Evolutionary conservation across 768 basidiomycete species (phyloP).

Genomic region (Leccinellum albellum): DNA sequence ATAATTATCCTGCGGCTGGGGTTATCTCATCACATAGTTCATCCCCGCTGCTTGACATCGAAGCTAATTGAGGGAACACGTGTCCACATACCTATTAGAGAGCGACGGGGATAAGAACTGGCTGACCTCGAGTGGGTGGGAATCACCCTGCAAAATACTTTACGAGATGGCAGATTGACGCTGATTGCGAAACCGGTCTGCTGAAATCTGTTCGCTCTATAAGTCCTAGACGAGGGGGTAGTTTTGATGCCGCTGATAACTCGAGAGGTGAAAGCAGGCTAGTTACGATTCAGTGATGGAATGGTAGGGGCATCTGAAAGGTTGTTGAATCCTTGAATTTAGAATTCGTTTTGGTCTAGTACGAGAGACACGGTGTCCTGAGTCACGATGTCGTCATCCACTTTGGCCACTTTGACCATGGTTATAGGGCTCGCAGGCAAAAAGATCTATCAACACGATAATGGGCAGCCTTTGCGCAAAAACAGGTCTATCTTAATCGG

Average conservation of each 20-base stretch:
- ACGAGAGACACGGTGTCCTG: background rate
- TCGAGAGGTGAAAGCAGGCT: background rate
- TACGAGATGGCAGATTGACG: slow-evolving; percentile 21
- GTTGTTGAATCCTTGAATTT: background rate
- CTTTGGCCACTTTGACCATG: background rate
- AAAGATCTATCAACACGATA: background rate
- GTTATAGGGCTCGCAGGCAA: background rate
- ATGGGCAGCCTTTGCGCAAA: background rate
- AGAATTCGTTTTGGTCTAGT: background rate
- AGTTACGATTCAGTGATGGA: background rate
- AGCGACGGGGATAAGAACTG: slow-evolving; percentile 7
- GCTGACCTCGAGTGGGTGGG: slow-evolving; percentile 15
- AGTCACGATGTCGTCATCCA: background rate
- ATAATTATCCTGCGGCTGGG: slow-evolving; percentile 5
- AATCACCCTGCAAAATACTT: slow-evolving; percentile 13
- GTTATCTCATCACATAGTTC: slow-evolving; percentile 12
- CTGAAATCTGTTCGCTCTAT: background rate
- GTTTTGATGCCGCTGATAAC: background rate
- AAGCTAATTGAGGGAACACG: slow-evolving; percentile 11
- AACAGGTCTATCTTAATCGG: background rate
- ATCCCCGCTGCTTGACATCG: slow-evolving; percentile 17
- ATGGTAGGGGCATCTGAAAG: background rate
- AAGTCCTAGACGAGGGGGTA: background rate
- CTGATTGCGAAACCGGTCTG: slow-evolving; percentile 3
- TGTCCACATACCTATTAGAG: slow-evolving; percentile 20